Evolutionary conservation across 208 protist genomes (phyloP).

Genomic region (Wallacemonas sp.): DNA sequence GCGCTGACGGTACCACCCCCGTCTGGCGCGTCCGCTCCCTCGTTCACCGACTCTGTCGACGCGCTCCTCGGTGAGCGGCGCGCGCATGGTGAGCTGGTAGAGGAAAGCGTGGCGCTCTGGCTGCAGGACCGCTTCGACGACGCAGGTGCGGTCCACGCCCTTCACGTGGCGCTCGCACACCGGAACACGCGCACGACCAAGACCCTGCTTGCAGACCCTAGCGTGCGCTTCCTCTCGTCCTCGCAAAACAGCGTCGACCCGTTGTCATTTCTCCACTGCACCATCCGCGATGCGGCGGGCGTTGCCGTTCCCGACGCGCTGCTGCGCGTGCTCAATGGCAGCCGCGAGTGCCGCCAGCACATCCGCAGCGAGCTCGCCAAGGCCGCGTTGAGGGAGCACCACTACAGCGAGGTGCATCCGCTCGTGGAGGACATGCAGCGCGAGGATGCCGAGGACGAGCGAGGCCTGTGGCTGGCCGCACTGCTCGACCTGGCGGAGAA

Average conservation of each 20-base stretch:
- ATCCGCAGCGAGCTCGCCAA: conserved; percentile 27
- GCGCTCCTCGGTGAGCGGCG: too few relatives aligned
- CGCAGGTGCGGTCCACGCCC: conserved; percentile 24
- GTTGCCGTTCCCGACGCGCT: conserved; percentile 10
- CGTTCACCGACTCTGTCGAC: too few relatives aligned
- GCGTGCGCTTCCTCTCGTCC: conserved; percentile 22
- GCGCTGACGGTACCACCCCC: neutral
- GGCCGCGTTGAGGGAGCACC: conserved; percentile 21
- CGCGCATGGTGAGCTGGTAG: too few relatives aligned
- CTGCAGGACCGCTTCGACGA: conserved; percentile 7
- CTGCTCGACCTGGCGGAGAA: conserved; percentile 24
- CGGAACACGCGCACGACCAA: conserved; percentile 14
- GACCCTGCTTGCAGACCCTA: conserved; percentile 15
- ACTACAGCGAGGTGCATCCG: conserved; percentile 18
- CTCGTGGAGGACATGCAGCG: conserved; percentile 17
- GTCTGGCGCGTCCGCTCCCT: too few relatives aligned
- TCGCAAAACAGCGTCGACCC: conserved; percentile 18
- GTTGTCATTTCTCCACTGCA: conserved; percentile 16
- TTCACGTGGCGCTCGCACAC: conserved; percentile 35
- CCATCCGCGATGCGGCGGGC: neutral
- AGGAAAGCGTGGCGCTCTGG: neutral
- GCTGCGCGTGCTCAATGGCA: conserved; percentile 23
- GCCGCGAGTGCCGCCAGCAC: conserved; percentile 21
- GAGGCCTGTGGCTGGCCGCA: conserved; percentile 24
- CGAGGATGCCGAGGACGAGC: conserved; percentile 9